Evolutionary conservation across 495 filamentous ascomycete genomes (phyloP).

Genomic region (Aspergillus sclerotiicarbonarius): DNA sequence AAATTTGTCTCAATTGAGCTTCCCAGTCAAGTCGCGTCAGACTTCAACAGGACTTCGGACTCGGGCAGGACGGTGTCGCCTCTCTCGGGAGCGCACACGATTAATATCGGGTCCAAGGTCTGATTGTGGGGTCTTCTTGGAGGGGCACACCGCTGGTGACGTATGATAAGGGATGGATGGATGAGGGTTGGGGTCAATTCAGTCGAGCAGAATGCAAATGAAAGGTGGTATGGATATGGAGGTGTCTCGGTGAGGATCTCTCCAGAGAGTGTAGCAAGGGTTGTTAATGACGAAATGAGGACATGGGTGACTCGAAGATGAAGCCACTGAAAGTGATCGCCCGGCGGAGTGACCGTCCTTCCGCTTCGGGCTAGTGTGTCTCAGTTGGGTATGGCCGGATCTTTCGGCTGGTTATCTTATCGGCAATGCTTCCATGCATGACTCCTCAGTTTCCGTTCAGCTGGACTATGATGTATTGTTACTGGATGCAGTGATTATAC

Average conservation of each 20-base stretch:
- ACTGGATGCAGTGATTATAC: too few relatives aligned
- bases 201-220: not conserved
- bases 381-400: not conserved
- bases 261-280: not conserved
- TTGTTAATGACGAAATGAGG: not conserved
- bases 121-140: constrained; percentile 1
- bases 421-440: not conserved
- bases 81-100: not conserved
- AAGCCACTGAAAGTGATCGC: not conserved
- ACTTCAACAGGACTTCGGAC: not conserved
- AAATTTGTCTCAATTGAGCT: not conserved
- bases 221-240: not conserved
- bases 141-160: not conserved
- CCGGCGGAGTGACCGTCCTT: not conserved
- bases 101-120: not conserved
- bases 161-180: not conserved
- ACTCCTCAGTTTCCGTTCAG: too few relatives aligned
- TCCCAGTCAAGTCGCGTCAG: not conserved
- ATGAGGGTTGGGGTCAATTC: not conserved
- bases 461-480: too few relatives aligned
- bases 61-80: not conserved
- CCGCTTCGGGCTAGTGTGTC: constrained; percentile 1
- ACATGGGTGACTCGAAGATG: not conserved
- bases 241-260: not conserved
- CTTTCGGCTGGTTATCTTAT: not conserved